Base-by-base conservation (phyloP, 139 green algal genomes). In the Chlorella sp. region DNA sequence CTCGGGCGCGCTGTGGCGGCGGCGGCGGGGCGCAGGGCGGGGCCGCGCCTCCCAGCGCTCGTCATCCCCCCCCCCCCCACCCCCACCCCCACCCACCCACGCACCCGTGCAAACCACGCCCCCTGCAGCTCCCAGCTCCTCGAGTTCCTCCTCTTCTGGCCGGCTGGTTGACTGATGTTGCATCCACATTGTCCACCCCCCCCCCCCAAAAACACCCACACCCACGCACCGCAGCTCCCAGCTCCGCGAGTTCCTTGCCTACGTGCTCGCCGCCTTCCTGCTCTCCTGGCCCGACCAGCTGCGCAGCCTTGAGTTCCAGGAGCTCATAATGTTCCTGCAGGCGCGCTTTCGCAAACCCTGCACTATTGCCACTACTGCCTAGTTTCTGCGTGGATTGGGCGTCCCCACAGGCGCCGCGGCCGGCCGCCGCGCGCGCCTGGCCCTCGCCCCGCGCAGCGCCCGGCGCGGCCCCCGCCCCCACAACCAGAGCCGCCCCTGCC, bases 161-260 rank as follows among this genome's bases (percentile, higher is more conserved):
- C 87, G 9, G 89, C 88, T 8, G 77, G 85, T 14, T 97, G 97
- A 77, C 74, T 97, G 71, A 67, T 93, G 17, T 81, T n/a, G n/a
- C n/a, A n/a, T n/a, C n/a, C n/a, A n/a, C n/a, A n/a, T n/a, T n/a
- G n/a, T n/a, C n/a, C n/a, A n/a, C n/a, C n/a, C n/a, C n/a, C n/a
- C n/a, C n/a, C n/a, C n/a, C n/a, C n/a, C n/a, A n/a, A n/a, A n/a
- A n/a, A n/a, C n/a, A n/a, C n/a, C n/a, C n/a, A n/a, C n/a, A n/a
- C n/a, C n/a, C n/a, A n/a, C n/a, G n/a, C n/a, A n/a, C n/a, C n/a
- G n/a, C 72, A 71, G 73, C 21, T 71, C 78, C 7, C 75, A 79
- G 40, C 90, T 96, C 61, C 89, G 79, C 73, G 92, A 96, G 23
- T 97, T 97, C 74, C 83, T 97, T 59, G 84, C 90, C 25, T 96